These are phyloP conservation scores for Nemania diffusa DNA, from an alignment of 2,329 filamentous ascomycete species.

Conservation along the genomic window DNA sequence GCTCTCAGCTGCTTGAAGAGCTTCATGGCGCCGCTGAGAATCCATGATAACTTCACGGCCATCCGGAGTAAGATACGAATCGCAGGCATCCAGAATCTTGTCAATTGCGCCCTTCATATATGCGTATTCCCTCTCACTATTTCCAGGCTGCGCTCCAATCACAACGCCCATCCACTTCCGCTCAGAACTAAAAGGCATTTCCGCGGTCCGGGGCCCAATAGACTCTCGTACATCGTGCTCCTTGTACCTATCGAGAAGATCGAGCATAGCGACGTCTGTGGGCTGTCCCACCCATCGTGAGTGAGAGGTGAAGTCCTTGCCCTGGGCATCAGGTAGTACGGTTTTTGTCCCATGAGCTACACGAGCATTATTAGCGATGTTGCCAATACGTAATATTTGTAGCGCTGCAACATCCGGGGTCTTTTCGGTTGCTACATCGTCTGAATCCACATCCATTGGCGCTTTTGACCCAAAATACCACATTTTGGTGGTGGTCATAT, in stretches of 20 bases:
- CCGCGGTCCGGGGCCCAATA: constrained; percentile 81
- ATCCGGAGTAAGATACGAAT: constrained; percentile 88
- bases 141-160: constrained; percentile 70
- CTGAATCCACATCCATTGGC: constrained; percentile 63
- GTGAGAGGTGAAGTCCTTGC: constrained; percentile 70
- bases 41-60: constrained; percentile 89
- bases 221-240: constrained; percentile 92
- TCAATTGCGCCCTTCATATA: constrained; percentile 98
- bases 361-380: constrained; percentile 94
- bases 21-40: constrained; percentile 76
- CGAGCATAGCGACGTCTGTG: constrained; percentile 96
- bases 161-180: constrained; percentile 99
- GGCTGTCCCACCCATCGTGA: constrained; percentile 97
- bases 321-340: constrained; percentile 85
- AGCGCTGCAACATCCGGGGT: constrained; percentile 78
- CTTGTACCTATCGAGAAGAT: constrained; percentile 88
- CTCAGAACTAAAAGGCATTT: constrained; percentile 96
- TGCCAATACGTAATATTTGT: constrained; percentile 88
- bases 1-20: constrained; percentile 79
- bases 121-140: constrained; percentile 77
- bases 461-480: constrained; percentile 84
- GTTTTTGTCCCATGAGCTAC: constrained; percentile 81
- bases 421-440: constrained; percentile 63
- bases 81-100: constrained; percentile 84
- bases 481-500: constrained; percentile 97